Conservation (phyloP, 805 yeast genomes). For the Nakazawaea peltata region DNA sequence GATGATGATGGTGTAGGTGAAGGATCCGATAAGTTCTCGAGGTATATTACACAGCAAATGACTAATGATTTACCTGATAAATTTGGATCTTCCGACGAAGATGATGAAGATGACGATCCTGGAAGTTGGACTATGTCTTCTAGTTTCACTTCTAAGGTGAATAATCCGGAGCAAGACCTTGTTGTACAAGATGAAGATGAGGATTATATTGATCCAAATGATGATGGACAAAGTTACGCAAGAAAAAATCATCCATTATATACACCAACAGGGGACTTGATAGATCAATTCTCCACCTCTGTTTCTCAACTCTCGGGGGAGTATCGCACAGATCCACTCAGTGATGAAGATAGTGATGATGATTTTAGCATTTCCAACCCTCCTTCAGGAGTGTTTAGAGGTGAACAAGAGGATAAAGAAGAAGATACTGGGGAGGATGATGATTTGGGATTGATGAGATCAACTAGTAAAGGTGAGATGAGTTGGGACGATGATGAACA, state of each 20-base stretch:
- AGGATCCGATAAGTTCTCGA: conserved; percentile 54
- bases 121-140: conserved; percentile 11
- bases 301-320: neutral
- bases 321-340: conserved; percentile 7
- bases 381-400: neutral
- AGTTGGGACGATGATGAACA: conserved; percentile 11
- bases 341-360: conserved; percentile 1
- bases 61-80: conserved; percentile 42
- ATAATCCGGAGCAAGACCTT: conserved; percentile 1
- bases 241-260: conserved; percentile 55
- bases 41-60: conserved; percentile 72
- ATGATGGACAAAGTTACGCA: conserved; percentile 70
- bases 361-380: too few relatives aligned
- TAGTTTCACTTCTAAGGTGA: conserved; percentile 7
- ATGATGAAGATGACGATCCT: conserved; percentile 41
- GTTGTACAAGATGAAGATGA: conserved; percentile 26
- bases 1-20: conserved; percentile 17
- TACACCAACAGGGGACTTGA: conserved; percentile 28
- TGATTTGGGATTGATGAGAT: conserved; percentile 10
- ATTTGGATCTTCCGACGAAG: conserved; percentile 48
- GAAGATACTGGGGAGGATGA: conserved; percentile 2
- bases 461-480: conserved; percentile 9
- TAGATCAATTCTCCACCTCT: conserved; percentile 3
- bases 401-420: conserved; percentile 2
- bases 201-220: conserved; percentile 73